A percentile compares a stretch with the other conserved stretches of the same genome.
phyloP scores from a whole-genome alignment of 495 filamentous ascomycete genomes.

The Lasiosphaeria miniovina region DNA sequence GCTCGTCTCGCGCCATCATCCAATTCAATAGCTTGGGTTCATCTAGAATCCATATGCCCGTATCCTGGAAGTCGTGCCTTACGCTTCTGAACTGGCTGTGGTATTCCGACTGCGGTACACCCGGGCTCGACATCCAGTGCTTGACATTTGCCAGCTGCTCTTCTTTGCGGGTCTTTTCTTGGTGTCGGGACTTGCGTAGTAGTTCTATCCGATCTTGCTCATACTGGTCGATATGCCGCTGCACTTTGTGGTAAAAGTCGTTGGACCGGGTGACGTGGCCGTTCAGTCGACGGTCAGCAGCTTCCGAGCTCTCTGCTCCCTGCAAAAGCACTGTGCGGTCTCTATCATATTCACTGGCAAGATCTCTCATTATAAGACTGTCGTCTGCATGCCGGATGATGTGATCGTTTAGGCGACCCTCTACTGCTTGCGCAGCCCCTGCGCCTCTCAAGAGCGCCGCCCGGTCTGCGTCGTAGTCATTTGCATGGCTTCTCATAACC shows the following conservation, averaged over 20 bases:
- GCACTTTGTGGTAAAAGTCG: slow-evolving; percentile 12
- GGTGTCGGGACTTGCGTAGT: slow-evolving; percentile 8
- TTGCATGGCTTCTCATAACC: neutral
- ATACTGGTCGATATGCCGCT: slow-evolving; percentile 18
- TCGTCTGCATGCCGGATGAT: too few relatives aligned
- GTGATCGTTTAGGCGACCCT: too few relatives aligned
- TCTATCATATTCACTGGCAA: neutral
- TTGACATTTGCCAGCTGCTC: slow-evolving; percentile 21
- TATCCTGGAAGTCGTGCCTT: slow-evolving; percentile 25
- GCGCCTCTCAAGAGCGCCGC: too few relatives aligned
- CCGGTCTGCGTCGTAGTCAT: too few relatives aligned
- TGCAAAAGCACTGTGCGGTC: neutral
- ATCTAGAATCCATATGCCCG: slow-evolving; percentile 36
- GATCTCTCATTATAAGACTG: too few relatives aligned
- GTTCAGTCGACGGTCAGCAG: slow-evolving; percentile 10
- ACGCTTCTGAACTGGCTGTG: slow-evolving; percentile 31
- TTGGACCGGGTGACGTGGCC: slow-evolving; percentile 12
- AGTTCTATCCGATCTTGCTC: slow-evolving; percentile 15
- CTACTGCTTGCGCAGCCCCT: too few relatives aligned
- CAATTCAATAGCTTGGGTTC: slow-evolving; percentile 29
- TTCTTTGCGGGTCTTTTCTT: slow-evolving; percentile 18
- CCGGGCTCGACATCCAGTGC: slow-evolving; percentile 33
- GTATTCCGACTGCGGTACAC: slow-evolving; percentile 22
- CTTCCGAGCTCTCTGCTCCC: slow-evolving; percentile 13
- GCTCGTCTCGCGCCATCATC: slow-evolving; percentile 18